Conservation (phyloP, 1,284 basidiomycete genomes). For the Sporisorium scitamineum region DNA sequence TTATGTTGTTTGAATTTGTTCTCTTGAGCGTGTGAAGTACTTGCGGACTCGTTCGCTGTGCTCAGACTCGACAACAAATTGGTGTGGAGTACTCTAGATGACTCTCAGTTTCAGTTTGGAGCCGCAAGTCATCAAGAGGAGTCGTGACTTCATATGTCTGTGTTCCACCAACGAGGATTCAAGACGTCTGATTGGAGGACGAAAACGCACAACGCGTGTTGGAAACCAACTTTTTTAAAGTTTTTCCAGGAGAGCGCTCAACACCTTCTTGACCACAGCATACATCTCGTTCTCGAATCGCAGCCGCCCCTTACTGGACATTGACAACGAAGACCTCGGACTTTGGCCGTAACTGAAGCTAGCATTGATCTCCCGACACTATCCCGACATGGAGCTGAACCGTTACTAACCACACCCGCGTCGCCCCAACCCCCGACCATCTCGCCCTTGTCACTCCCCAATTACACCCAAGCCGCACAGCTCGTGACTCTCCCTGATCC, state of each 20-base stretch:
- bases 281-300: neutral
- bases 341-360: neutral
- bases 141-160: neutral
- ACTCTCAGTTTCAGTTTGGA: neutral
- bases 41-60: neutral
- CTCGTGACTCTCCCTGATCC: neutral
- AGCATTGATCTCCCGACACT: neutral
- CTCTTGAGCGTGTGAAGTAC: neutral
- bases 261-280: slow-evolving; percentile 11
- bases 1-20: neutral
- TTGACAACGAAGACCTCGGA: neutral
- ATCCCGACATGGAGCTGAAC: neutral
- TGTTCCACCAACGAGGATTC: neutral
- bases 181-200: slow-evolving; percentile 12
- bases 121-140: neutral
- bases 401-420: neutral
- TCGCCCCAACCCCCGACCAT: neutral
- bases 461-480: neutral
- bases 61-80: too few relatives aligned
- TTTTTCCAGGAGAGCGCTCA: neutral
- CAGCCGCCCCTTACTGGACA: neutral
- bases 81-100: neutral
- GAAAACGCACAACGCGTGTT: neutral
- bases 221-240: neutral
- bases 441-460: neutral